Percentiles rank a stretch among this genome's conserved stretches.
These are phyloP conservation scores for Malassezia brasiliensis DNA, from an alignment of 1,284 basidiomycete species.

Conservation along the genomic window DNA sequence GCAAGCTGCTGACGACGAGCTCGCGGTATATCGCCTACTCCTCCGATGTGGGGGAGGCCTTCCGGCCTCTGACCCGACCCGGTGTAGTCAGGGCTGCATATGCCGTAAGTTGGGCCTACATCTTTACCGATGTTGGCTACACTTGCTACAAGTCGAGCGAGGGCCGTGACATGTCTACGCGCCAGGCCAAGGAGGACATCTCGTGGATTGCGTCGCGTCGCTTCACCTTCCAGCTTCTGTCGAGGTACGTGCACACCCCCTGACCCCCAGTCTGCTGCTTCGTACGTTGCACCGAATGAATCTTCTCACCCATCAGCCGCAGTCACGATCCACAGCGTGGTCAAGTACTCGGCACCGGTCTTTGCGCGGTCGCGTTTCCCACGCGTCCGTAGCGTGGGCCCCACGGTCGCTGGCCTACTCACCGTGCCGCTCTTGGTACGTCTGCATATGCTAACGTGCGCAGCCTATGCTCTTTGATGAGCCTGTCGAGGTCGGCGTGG, in stretches of 20 bases:
- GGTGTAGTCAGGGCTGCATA: slow-evolving; percentile 71
- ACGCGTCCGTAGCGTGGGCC: slow-evolving; percentile 65
- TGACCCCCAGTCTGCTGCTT: slow-evolving; percentile 21
- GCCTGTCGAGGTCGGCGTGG: slow-evolving; percentile 52
- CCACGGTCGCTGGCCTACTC: slow-evolving; percentile 61
- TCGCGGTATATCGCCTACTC: slow-evolving; percentile 53
- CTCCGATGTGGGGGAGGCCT: slow-evolving; percentile 83
- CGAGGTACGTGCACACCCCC: slow-evolving; percentile 15
- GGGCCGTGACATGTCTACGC: slow-evolving; percentile 16
- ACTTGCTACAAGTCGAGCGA: slow-evolving; percentile 62
- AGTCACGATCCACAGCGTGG: slow-evolving; percentile 42
- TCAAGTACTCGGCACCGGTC: slow-evolving; percentile 61
- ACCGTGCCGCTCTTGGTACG: slow-evolving; percentile 55
- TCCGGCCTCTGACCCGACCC: slow-evolving; percentile 74
- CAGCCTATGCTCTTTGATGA: slow-evolving; percentile 37
- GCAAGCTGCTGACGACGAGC: slow-evolving; percentile 28
- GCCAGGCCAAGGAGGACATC: slow-evolving; percentile 17
- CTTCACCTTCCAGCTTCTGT: slow-evolving; percentile 43
- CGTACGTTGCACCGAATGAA: slow-evolving; percentile 11
- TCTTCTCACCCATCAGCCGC: slow-evolving; percentile 17
- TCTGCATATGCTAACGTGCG: slow-evolving; percentile 8
- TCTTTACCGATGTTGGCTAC: slow-evolving; percentile 71
- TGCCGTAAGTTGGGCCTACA: slow-evolving; percentile 68
- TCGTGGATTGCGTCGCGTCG: slow-evolving; percentile 30
- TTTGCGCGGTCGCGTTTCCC: slow-evolving; percentile 61